Base-by-base conservation (phyloP, 331 rosid genomes). In the Prunus yedoensis region DNA sequence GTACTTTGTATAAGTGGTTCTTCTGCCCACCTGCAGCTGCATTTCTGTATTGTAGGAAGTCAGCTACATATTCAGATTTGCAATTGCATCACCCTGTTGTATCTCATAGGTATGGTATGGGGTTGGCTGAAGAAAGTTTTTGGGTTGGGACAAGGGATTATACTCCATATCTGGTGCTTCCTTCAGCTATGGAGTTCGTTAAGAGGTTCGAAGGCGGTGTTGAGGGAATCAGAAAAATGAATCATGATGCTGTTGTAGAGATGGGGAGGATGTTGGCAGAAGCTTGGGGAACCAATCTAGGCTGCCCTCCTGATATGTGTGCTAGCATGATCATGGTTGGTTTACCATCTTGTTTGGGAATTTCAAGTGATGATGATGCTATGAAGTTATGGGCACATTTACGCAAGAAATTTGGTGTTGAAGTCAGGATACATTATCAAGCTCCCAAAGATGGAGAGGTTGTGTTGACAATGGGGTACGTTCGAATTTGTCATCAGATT, bases 61-160 rank as follows among this genome's bases (percentile, higher is more conserved):
- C 79, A 20, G 17, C 43, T 38, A 6, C n/a, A 30, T 4, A 23
- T 18, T 71, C 25, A 52, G 84, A 87, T 68, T 70, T 85, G 78
- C 93, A 90, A 38, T 38, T 38, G 78, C 96, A 90, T 73, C 93
- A 90, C 51, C 91, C 93, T 0, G 72, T 90, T 62, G 91, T 88
- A 56, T 84, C 93, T 13, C 89, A 88, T 14, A 87, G 85, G 45
- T 90, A 90, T 56, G 93, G 93, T 27, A 90, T 86, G n/a, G 91
- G 93, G n/a, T 79, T 88, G 13, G 82, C 91, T 17, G 69, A 74
- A 47, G 96, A 90, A 73, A 87, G 93, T 65, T 68, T 87, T 5
- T 90, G 91, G 93, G 84, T 90, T 61, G 93, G 96, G 46, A 84
- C 90, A 17, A 67, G 93, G 25, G 96, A 90, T 67, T 88, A 90